These are phyloP conservation scores for Ogataea trehalophila DNA, from an alignment of 805 yeast genomes.

Conservation along the genomic window DNA sequence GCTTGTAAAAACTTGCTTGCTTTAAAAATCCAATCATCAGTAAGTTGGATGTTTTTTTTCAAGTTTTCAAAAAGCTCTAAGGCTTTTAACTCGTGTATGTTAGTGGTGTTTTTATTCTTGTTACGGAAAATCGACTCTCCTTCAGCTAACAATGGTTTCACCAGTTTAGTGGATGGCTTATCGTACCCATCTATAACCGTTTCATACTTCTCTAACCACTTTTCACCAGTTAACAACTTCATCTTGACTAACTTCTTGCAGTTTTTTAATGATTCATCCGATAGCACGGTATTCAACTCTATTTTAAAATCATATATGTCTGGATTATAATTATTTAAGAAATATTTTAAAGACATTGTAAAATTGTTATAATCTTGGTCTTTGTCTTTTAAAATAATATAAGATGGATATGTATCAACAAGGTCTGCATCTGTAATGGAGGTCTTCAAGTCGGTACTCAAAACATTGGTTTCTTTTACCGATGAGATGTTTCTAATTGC, in stretches of 20 bases:
- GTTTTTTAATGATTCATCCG: constrained; percentile 48
- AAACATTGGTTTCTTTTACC: constrained; percentile 27
- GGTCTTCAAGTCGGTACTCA: constrained; percentile 28
- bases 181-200: constrained; percentile 34
- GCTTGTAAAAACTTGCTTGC: constrained; percentile 50
- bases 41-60: constrained; percentile 36
- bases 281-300: constrained; percentile 42
- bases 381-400: constrained; percentile 31
- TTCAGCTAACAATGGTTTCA: constrained; percentile 43
- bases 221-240: constrained; percentile 41
- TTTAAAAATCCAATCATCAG: constrained; percentile 48
- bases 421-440: constrained; percentile 51
- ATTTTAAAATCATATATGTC: constrained; percentile 24
- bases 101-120: constrained; percentile 1
- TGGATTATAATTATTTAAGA: constrained; percentile 21
- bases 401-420: constrained; percentile 49
- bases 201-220: constrained; percentile 49
- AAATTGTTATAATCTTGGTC: constrained; percentile 25
- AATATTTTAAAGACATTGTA: constrained; percentile 31
- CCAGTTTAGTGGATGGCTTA: constrained; percentile 42
- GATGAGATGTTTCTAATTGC: constrained; percentile 31
- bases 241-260: constrained; percentile 34
- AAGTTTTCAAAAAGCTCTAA: constrained; percentile 29
- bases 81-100: constrained; percentile 6
- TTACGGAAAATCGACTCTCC: constrained; percentile 44